Evolutionary conservation across 257 asterid genomes (phyloP), one percentile per base, ranked within the genome.

Genomic region (Petrea volubilis): DNA sequence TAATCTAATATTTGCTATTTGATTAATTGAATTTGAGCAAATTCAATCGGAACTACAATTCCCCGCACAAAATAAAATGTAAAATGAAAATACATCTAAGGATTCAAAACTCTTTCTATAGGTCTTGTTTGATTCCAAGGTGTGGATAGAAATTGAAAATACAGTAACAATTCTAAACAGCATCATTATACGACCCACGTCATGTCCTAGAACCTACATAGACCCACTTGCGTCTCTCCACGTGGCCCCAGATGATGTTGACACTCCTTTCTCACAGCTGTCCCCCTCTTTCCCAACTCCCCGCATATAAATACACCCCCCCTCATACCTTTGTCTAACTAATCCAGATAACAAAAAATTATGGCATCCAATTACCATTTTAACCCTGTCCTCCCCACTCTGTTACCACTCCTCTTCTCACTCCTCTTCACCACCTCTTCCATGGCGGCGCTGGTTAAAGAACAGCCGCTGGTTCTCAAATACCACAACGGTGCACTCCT

Each of bases 401-500:
- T 61, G 6, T 3, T 68, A 5, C 15, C 51, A 4, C 33, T 78
- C 29, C 10, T 73, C 9, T 4, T 79, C 21, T 0, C 79, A 15
- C 14, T 60, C 38, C 18, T 76, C 12, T 33, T 44, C 18, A n/a
- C 70, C 47, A 43, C 80, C 2, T 5, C 78, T 3, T 69, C 79
- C 34, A 65, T 61, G 49, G 84, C 82, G 28, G 79, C 66, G 23
- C 67, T 85, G 0, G 90, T 85, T 7, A 60, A 82, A 49, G 52
- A 82, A 53, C 79, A 73, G 31, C 90, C 87, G 11, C 71, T 80
- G 7, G 33, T 75, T 0, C 36, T 85, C 1, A 80, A 82, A 43
- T 85, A 85, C 67, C 90, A 85, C 28, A 82, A 85, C 72, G 90
- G 90, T 2, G 73, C 66, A 9, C 65, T 85, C 3, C 38, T 85